Conservation (phyloP, 2,329 filamentous ascomycete species). For the Phoma herbarum region DNA sequence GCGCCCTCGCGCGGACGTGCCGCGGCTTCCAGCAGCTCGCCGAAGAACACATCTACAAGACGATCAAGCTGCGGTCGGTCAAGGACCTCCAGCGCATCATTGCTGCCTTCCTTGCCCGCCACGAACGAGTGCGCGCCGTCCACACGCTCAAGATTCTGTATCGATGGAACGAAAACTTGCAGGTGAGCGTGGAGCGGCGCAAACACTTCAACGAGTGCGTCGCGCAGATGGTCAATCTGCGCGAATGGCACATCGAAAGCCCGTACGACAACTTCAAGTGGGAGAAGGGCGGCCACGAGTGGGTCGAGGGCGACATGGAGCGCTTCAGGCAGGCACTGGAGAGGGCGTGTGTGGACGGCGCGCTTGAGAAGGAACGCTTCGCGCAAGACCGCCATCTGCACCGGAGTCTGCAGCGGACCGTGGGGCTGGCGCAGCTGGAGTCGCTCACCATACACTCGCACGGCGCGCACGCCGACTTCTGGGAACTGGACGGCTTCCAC, state of each 20-base stretch:
- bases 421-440: conserved; percentile 42
- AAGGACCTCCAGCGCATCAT: conserved; percentile 38
- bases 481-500: conserved; percentile 43
- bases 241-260: conserved; percentile 47
- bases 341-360: conserved; percentile 33
- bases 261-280: conserved; percentile 49
- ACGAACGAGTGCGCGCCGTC: conserved; percentile 40
- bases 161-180: conserved; percentile 32
- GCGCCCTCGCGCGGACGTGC: conserved; percentile 42
- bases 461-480: conserved; percentile 44
- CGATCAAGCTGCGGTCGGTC: conserved; percentile 41
- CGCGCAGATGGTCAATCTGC: conserved; percentile 41
- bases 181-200: conserved; percentile 34
- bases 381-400: conserved; percentile 24
- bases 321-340: conserved; percentile 41
- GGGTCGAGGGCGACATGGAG: conserved; percentile 47
- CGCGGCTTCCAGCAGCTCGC: conserved; percentile 40
- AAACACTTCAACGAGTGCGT: conserved; percentile 41
- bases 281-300: conserved; percentile 37
- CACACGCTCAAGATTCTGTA: conserved; percentile 47
- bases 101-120: conserved; percentile 34
- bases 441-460: conserved; percentile 48
- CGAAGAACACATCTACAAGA: conserved; percentile 46
- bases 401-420: conserved; percentile 22
- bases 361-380: conserved; percentile 26